phyloP scores from a whole-genome alignment of 2,329 filamentous ascomycete species.

The Trichoderma sp. region DNA sequence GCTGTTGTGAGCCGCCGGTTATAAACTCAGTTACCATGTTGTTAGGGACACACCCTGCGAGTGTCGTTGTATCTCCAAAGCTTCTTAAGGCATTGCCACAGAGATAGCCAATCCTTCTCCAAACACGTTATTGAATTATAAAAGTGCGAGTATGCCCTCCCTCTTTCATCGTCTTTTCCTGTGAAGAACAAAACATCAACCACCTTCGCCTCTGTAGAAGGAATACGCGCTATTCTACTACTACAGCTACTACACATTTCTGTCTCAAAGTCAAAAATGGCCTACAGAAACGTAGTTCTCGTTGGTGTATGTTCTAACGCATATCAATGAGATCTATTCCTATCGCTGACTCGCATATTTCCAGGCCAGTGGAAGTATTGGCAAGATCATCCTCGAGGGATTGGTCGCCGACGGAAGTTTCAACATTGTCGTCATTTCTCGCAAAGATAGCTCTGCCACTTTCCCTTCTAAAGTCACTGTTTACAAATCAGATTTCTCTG shows the following conservation, averaged over 20 bases:
- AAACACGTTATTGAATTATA: background rate
- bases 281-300: constrained; percentile 3
- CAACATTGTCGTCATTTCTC: constrained; percentile 29
- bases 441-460: constrained; percentile 25
- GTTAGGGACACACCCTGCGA: background rate
- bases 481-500: constrained; percentile 31
- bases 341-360: background rate
- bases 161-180: background rate
- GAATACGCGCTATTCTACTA: no score
- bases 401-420: constrained; percentile 26
- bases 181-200: background rate
- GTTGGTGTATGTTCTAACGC: background rate
- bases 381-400: constrained; percentile 30
- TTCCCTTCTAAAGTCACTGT: constrained; percentile 25
- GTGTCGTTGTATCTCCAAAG: background rate
- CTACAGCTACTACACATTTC: background rate
- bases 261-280: background rate
- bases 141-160: background rate
- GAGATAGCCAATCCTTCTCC: background rate
- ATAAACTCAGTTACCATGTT: no score
- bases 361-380: constrained; percentile 32
- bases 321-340: background rate
- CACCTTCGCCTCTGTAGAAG: background rate
- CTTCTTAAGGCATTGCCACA: background rate
- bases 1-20: no score